A percentile compares a stretch with the other conserved stretches of the same genome.
Conservation (phyloP, 2,329 filamentous ascomycete genomes). For the Neoscytalidium dimidiatum region DNA sequence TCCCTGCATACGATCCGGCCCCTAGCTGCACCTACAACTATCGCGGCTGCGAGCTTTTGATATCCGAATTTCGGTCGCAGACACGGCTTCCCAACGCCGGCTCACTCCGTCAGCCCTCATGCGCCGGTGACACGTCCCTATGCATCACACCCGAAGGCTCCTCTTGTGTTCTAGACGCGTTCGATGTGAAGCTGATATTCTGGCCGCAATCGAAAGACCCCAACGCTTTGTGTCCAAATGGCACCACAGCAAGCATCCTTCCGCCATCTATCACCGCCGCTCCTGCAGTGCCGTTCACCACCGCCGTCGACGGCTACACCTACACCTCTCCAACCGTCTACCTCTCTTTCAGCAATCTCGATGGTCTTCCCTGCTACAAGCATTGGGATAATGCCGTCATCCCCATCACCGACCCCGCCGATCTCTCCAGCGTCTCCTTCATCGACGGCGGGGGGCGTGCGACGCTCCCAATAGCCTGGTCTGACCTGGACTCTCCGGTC, state of each 20-base stretch:
- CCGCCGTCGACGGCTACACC: neutral
- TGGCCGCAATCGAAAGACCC: conserved; percentile 13
- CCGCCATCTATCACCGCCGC: neutral
- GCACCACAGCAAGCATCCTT: neutral
- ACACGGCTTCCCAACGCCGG: neutral
- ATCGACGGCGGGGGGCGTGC: neutral
- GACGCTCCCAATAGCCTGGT: neutral
- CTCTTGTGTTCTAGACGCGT: neutral
- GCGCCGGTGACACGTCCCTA: neutral
- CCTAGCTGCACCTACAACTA: conserved; percentile 13
- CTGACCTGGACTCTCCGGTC: conserved; percentile 2
- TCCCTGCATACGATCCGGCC: neutral
- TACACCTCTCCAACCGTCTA: conserved; percentile 7
- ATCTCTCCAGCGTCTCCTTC: conserved; percentile 8
- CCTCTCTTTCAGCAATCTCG: neutral
- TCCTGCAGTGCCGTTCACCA: neutral
- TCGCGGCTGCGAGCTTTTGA: neutral
- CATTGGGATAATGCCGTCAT: neutral
- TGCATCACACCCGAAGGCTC: neutral
- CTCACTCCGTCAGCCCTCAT: neutral
- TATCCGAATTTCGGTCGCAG: neutral
- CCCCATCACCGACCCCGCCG: neutral
- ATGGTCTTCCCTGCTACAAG: neutral
- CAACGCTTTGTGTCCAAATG: neutral
- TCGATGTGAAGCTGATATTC: conserved; percentile 3